These are phyloP conservation scores for Vaucheria bursata DNA, from an alignment of 352 stramenopile genomes.

Conservation along the genomic window DNA sequence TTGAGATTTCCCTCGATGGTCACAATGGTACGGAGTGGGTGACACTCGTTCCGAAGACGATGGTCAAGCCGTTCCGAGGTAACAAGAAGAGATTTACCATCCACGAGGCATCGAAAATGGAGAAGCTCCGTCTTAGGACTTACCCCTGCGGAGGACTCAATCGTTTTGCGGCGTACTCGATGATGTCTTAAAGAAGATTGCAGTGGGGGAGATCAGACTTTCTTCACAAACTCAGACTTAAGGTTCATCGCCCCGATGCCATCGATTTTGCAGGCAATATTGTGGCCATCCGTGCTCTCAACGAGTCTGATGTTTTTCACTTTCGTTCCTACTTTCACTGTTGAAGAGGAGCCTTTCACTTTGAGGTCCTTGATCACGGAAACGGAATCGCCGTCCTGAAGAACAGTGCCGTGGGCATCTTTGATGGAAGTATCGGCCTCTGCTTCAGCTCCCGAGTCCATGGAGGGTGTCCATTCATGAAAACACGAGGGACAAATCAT, in stretches of 20 bases:
- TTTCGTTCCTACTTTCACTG: constrained; percentile 7
- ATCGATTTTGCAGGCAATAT: constrained; percentile 3
- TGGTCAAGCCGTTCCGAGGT: not conserved
- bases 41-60: not conserved
- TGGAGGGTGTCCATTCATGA: not conserved
- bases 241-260: constrained; percentile 9
- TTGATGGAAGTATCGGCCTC: not conserved
- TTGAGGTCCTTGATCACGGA: constrained; percentile 11
- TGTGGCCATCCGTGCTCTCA: not conserved
- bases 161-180: not conserved
- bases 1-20: not conserved
- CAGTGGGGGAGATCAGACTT: no score
- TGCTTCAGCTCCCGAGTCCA: not conserved
- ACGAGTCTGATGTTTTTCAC: constrained; percentile 6
- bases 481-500: not conserved
- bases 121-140: not conserved
- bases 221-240: constrained; percentile 2
- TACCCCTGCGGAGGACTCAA: not conserved
- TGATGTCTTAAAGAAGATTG: no score
- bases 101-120: not conserved
- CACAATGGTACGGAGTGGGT: not conserved
- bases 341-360: not conserved
- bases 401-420: not conserved
- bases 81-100: not conserved
- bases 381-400: constrained; percentile 1